Percentiles rank a stretch among this genome's conserved stretches.
These are phyloP conservation scores for Parietaria judaica DNA, from an alignment of 306 rosid species.

Conservation along the genomic window DNA sequence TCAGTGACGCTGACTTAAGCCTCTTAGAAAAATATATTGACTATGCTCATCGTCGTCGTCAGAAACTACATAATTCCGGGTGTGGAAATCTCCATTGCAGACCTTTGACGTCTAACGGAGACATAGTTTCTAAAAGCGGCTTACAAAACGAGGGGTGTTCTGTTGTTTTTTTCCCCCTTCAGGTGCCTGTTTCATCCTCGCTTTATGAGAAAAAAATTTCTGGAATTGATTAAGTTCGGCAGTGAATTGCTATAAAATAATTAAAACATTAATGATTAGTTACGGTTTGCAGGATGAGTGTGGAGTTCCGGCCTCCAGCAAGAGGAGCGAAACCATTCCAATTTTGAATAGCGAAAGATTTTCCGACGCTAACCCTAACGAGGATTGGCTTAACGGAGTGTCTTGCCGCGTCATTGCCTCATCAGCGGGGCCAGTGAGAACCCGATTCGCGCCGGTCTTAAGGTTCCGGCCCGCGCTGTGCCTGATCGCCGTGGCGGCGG, in stretches of 20 bases:
- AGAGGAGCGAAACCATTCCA: conserved; percentile 39
- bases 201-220: background rate
- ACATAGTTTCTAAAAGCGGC: conserved; percentile 26
- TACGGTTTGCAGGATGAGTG: conserved; percentile 46
- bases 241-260: no score
- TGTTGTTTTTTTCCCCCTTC: conserved; percentile 26
- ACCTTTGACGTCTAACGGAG: conserved; percentile 29
- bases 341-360: conserved; percentile 40
- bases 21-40: conserved; percentile 37
- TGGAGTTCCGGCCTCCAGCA: conserved; percentile 20
- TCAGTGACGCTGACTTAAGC: conserved; percentile 35
- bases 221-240: background rate
- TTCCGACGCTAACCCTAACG: conserved; percentile 26
- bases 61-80: conserved; percentile 29
- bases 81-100: conserved; percentile 8
- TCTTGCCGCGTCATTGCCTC: conserved; percentile 9
- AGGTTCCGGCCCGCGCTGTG: conserved; percentile 46
- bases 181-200: conserved; percentile 40
- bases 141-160: conserved; percentile 25
- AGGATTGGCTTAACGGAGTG: conserved; percentile 30
- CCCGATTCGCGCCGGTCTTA: conserved; percentile 36
- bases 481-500: conserved; percentile 42
- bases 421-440: conserved; percentile 27
- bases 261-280: background rate
- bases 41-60: conserved; percentile 37